Evolutionary conservation across 331 rosid genomes (phyloP).

Genomic region (Spiraea crenata): DNA sequence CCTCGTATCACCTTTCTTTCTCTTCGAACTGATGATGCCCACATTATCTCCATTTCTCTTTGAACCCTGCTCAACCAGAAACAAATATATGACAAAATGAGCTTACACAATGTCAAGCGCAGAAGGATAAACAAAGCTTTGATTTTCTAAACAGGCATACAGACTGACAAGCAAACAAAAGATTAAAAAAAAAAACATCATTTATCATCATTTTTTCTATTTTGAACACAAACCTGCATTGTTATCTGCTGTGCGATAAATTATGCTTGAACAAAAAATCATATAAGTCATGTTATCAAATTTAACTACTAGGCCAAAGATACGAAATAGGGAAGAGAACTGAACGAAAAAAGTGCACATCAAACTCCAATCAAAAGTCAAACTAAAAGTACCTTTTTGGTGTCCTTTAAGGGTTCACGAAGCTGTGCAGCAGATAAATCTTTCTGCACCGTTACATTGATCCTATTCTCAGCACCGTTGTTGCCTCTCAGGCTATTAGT

Average conservation of each 20-base stretch:
- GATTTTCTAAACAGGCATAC: constrained; percentile 1
- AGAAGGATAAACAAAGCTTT: not conserved
- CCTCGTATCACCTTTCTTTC: too few relatives aligned
- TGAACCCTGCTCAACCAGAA: constrained; percentile 45
- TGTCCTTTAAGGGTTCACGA: constrained; percentile 24
- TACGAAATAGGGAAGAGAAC: not conserved
- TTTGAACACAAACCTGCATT: too few relatives aligned
- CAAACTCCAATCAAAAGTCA: not conserved
- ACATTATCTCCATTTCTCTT: too few relatives aligned
- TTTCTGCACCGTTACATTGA: constrained; percentile 36
- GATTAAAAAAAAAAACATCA: too few relatives aligned
- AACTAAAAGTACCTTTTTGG: constrained; percentile 42
- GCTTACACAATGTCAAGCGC: not conserved
- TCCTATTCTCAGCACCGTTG: constrained; percentile 32
- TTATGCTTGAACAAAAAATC: too few relatives aligned
- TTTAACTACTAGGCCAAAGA: not conserved
- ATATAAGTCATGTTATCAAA: not conserved
- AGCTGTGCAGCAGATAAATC: constrained; percentile 36
- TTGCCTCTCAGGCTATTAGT: constrained; percentile 26
- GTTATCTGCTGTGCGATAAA: too few relatives aligned
- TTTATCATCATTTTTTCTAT: too few relatives aligned
- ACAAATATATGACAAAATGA: not conserved
- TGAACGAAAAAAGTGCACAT: not conserved
- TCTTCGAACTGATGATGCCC: too few relatives aligned
- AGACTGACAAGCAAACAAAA: too few relatives aligned